Evolutionary conservation across 2,329 filamentous ascomycete species (phyloP).

Genomic region (Tolypocladium guangdongense): DNA sequence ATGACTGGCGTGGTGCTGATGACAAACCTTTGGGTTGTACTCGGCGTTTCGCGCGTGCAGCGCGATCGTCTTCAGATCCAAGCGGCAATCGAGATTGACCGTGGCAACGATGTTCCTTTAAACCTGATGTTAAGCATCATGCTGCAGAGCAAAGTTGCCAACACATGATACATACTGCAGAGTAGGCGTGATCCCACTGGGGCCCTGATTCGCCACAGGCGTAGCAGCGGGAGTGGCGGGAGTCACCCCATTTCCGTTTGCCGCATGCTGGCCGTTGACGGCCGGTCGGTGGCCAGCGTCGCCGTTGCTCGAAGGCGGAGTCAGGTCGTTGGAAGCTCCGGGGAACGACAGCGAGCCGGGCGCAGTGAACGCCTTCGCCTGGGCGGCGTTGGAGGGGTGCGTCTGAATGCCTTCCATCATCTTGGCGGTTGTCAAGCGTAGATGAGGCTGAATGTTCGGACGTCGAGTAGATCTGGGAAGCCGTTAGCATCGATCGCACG

Average conservation of each 20-base stretch:
- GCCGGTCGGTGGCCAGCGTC: constrained; percentile 30
- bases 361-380: constrained; percentile 93
- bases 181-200: constrained; percentile 83
- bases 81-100: constrained; percentile 92
- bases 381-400: constrained; percentile 79
- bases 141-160: constrained; percentile 18
- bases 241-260: constrained; percentile 68
- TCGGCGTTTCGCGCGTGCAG: constrained; percentile 96
- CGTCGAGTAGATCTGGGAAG: constrained; percentile 22
- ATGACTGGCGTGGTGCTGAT: constrained; percentile 7
- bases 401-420: constrained; percentile 85
- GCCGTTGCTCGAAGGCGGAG: constrained; percentile 64
- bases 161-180: constrained; percentile 77
- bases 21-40: constrained; percentile 88
- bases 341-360: constrained; percentile 89
- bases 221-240: constrained; percentile 87
- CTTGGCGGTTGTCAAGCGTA: constrained; percentile 11
- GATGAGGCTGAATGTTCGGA: constrained; percentile 1
- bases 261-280: constrained; percentile 42
- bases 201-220: constrained; percentile 69
- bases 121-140: constrained; percentile 41
- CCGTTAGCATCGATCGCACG: constrained; percentile 1
- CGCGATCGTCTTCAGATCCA: constrained; percentile 98
- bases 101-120: constrained; percentile 97
- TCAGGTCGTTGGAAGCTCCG: constrained; percentile 70